Percentiles rank a stretch among this genome's conserved stretches.
Conservation (phyloP, 2,329 filamentous ascomycete species). For the Pyrenophora teres region DNA sequence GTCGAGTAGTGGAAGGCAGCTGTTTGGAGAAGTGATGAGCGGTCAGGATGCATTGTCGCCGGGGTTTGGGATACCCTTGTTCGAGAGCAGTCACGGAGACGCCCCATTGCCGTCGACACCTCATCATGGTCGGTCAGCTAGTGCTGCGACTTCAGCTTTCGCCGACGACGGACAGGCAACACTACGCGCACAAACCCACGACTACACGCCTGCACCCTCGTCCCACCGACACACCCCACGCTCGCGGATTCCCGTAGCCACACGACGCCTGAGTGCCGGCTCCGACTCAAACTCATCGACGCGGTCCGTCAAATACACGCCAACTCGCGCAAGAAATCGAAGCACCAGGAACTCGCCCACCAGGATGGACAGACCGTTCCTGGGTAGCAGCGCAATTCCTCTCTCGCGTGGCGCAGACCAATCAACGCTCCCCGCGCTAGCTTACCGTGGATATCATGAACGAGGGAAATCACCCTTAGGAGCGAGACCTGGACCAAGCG, state of each 20-base stretch:
- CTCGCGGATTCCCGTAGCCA: conserved; percentile 42
- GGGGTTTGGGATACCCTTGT: conserved; percentile 42
- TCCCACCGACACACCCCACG: conserved; percentile 33
- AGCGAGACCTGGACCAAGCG: conserved; percentile 27
- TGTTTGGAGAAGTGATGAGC: conserved; percentile 45
- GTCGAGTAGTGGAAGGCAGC: conserved; percentile 33
- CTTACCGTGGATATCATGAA: conserved; percentile 41
- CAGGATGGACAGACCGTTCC: conserved; percentile 24
- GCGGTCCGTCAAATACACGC: conserved; percentile 39
- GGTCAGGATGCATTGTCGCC: conserved; percentile 37
- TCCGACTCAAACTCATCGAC: conserved; percentile 45
- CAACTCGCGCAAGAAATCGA: conserved; percentile 25
- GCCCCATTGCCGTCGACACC: conserved; percentile 18
- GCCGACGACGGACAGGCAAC: conserved; percentile 19
- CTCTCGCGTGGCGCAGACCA: conserved; percentile 20
- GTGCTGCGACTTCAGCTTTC: conserved; percentile 22
- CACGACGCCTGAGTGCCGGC: conserved; percentile 38
- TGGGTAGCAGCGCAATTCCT: conserved; percentile 8
- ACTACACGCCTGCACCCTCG: conserved; percentile 15
- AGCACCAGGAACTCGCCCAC: conserved; percentile 38
- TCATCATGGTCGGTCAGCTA: conserved; percentile 27
- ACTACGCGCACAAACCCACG: conserved; percentile 17
- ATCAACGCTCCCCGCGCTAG: conserved; percentile 32
- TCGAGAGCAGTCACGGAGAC: conserved; percentile 22
- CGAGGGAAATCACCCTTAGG: conserved; percentile 38